Conservation (phyloP, 1,284 basidiomycete genomes). For the Cutaneotrichosporon cutaneum region DNA sequence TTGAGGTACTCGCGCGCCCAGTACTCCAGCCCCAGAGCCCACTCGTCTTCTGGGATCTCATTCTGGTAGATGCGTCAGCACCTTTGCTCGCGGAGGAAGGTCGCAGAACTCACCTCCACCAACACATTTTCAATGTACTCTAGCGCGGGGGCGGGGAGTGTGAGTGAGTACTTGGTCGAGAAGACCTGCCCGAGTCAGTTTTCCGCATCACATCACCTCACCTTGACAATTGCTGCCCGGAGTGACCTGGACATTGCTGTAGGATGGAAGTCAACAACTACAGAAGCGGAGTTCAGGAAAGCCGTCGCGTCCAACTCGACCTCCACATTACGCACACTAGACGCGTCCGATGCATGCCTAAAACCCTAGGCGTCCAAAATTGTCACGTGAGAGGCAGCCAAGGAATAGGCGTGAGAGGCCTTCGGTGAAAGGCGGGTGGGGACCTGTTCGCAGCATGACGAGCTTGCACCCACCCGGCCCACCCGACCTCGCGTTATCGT, state of each 20-base stretch:
- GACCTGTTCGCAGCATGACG: neutral
- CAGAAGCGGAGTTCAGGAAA: neutral
- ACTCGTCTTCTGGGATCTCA: conserved; percentile 62
- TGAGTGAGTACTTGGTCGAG: conserved; percentile 54
- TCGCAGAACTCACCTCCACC: conserved; percentile 35
- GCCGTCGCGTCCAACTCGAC: conserved; percentile 8
- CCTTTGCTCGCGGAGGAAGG: neutral
- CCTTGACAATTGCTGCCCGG: conserved; percentile 52
- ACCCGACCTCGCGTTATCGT: conserved; percentile 2
- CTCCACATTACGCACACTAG: conserved; percentile 16
- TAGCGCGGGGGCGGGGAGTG: conserved; percentile 49
- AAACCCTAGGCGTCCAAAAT: neutral
- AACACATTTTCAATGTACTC: conserved; percentile 51
- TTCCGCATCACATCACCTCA: conserved; percentile 13
- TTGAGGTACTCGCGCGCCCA: conserved; percentile 87
- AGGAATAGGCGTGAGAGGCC: neutral
- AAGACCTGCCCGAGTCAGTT: conserved; percentile 45
- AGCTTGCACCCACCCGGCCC: neutral
- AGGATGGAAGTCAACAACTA: neutral
- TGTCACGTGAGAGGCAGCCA: conserved; percentile 5
- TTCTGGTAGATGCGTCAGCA: conserved; percentile 52
- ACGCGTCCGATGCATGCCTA: conserved; percentile 8
- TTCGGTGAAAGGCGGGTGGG: neutral
- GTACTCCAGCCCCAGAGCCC: conserved; percentile 67
- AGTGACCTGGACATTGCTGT: conserved; percentile 43